Evolutionary conservation across 352 stramenopile genomes (phyloP), one percentile per base, ranked within the genome.

Genomic region (Phytopythium boreale): DNA sequence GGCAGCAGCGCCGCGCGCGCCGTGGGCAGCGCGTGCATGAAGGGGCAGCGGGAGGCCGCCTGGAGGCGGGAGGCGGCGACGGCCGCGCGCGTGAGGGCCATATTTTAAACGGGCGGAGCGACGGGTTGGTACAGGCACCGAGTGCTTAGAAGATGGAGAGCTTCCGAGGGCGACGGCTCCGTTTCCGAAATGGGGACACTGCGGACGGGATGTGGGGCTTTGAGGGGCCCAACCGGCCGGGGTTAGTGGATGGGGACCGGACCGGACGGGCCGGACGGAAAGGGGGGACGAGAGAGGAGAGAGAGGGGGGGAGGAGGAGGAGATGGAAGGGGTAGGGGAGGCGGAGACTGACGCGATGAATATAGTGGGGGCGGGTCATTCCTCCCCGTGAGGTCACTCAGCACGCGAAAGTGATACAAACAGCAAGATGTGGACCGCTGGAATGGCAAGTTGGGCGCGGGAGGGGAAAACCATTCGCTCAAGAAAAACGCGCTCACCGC

Each of bases 1-100:
- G 87, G 87, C 61, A 95, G 72, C 56, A 95, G 63, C 19, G 87
- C 87, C 19, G 84, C 83, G 59, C 85, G 84, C 4, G 85, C 73
- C 1, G 82, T 89, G 14, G 84, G 81, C 22, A 90, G 80, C 50
- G 85, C 80, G 70, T 90, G 76, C 79, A 95, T 92, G 75, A 95
- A 95, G 19, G 87, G 87, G 64, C 87, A 95, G 58, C 83, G 83
- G 11, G 85, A 88, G 43, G 75, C 82, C 41, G 84, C 76, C 72
- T 92, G 84, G 72, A 92, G 79, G 59, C 82, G 79, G 2, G 80
- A 76, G 27, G 82, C 81, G 27, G 79, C 80, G 50, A 90, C 84
- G 26, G 82, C 88, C 26, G 82, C 84, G 60, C 82, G 81, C 7
- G 84, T 89, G 19, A 92, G 72, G 66, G 84, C 83, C 81, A 90